Percentiles rank a stretch among this genome's conserved stretches.
These are phyloP conservation scores for Phylloporus sp. DNA, from an alignment of 768 basidiomycete genomes.

Conservation along the genomic window DNA sequence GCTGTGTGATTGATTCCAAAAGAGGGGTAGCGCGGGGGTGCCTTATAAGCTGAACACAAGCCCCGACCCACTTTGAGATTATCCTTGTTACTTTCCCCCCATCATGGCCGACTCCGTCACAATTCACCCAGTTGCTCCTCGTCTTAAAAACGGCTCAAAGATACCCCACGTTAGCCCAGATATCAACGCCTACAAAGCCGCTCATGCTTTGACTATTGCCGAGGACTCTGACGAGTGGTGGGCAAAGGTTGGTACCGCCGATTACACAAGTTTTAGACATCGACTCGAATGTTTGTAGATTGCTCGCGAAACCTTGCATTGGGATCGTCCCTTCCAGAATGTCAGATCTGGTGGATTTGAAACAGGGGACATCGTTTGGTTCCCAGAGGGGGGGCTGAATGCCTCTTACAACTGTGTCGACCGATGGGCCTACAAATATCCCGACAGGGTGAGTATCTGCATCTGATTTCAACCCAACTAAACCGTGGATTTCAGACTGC, in stretches of 20 bases:
- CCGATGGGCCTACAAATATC: slow-evolving; percentile 89
- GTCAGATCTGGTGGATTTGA: slow-evolving; percentile 81
- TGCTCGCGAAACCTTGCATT: slow-evolving; percentile 74
- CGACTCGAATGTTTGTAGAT: slow-evolving; percentile 33
- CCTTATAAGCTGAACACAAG: slow-evolving; percentile 14
- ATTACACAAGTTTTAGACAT: background rate
- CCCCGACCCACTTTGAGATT: background rate
- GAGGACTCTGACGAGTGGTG: slow-evolving; percentile 83
- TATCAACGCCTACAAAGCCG: slow-evolving; percentile 64
- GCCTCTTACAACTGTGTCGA: slow-evolving; percentile 98
- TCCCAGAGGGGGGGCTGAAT: slow-evolving; percentile 91
- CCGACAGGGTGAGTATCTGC: slow-evolving; percentile 57
- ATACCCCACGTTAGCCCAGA: slow-evolving; percentile 78
- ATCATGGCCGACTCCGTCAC: slow-evolving; percentile 42
- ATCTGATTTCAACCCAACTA: background rate
- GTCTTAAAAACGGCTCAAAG: slow-evolving; percentile 59
- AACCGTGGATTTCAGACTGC: slow-evolving; percentile 55
- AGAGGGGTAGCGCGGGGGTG: slow-evolving; percentile 7
- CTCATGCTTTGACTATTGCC: slow-evolving; percentile 72
- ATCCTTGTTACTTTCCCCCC: slow-evolving; percentile 8
- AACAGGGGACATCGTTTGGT: slow-evolving; percentile 90
- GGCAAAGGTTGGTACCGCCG: slow-evolving; percentile 55
- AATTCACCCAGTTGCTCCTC: slow-evolving; percentile 74
- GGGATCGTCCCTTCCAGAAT: slow-evolving; percentile 87
- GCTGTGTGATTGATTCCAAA: slow-evolving; percentile 16